Conservation (phyloP, 2,329 filamentous ascomycete genomes). For the Blastomyces gilchristii region DNA sequence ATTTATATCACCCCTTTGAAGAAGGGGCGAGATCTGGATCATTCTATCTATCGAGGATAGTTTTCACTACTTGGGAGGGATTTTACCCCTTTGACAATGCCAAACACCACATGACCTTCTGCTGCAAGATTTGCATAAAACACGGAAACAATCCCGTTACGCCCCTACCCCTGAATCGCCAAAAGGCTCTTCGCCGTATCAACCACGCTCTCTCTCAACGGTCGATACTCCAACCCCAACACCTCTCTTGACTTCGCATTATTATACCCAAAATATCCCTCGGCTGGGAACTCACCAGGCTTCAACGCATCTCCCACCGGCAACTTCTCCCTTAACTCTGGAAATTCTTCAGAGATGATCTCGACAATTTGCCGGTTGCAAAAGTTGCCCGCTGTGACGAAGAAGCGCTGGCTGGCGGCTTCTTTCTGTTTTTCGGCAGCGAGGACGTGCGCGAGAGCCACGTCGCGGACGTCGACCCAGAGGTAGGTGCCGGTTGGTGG, state of each 20-base stretch:
- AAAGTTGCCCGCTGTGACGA: slow-evolving; percentile 33
- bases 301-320: slow-evolving; percentile 27
- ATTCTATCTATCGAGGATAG: too few species aligned
- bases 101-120: neutral
- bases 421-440: slow-evolving; percentile 36
- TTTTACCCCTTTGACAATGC: neutral
- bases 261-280: slow-evolving; percentile 26
- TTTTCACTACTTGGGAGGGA: too few species aligned
- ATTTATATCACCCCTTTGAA: neutral
- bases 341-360: slow-evolving; percentile 34
- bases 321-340: slow-evolving; percentile 33
- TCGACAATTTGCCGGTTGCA: slow-evolving; percentile 36
- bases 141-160: neutral
- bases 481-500: slow-evolving; percentile 49
- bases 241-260: slow-evolving; percentile 34
- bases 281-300: slow-evolving; percentile 22
- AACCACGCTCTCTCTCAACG: slow-evolving; percentile 14
- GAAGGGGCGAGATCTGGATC: too few species aligned
- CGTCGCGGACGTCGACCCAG: slow-evolving; percentile 46
- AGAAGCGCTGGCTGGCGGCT: slow-evolving; percentile 39
- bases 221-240: slow-evolving; percentile 32
- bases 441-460: slow-evolving; percentile 40
- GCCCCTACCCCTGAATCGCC: slow-evolving; percentile 1
- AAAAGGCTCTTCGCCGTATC: slow-evolving; percentile 17
- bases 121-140: neutral